These are phyloP conservation scores for Amborella trichopoda DNA, from an alignment of 164 flowering plant species.

Conservation along the genomic window DNA sequence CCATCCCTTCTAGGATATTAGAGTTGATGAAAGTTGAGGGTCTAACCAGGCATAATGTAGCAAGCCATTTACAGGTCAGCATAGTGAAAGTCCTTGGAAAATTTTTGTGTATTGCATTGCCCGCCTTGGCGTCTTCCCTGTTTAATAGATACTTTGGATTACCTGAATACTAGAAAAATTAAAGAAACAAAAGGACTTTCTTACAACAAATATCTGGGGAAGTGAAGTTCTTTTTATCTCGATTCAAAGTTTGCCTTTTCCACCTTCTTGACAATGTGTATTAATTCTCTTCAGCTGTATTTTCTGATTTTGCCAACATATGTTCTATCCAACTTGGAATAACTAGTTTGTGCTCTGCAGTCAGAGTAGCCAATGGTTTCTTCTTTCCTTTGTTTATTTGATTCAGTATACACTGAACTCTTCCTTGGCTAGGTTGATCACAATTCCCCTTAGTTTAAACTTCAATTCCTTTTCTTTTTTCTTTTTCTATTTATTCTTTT, in stretches of 20 bases:
- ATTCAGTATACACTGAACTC: too few relatives aligned
- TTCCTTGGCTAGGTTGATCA: too few relatives aligned
- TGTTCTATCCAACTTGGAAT: too few relatives aligned
- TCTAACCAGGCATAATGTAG: slow-evolving; percentile 76
- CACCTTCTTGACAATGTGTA: too few relatives aligned
- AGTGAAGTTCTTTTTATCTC: background rate
- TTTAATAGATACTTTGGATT: background rate
- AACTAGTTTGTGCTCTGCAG: too few relatives aligned
- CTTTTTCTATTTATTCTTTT: too few relatives aligned
- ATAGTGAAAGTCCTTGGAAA: background rate
- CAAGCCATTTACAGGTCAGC: slow-evolving; percentile 83
- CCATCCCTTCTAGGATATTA: slow-evolving; percentile 74
- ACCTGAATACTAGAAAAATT: background rate
- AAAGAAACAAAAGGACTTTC: background rate
- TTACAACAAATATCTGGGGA: background rate
- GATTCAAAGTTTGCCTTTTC: background rate
- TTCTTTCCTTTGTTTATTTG: too few relatives aligned
- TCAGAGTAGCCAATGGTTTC: too few relatives aligned
- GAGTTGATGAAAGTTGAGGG: slow-evolving; percentile 82
- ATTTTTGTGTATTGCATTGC: background rate
- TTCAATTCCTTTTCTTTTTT: too few relatives aligned
- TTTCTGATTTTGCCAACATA: too few relatives aligned
- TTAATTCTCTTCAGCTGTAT: too few relatives aligned
- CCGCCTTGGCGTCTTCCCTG: background rate
- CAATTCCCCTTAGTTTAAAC: too few relatives aligned